These are phyloP conservation scores for Hypoxylon sp. DNA, from an alignment of 2,329 filamentous ascomycete species.

Conservation along the genomic window DNA sequence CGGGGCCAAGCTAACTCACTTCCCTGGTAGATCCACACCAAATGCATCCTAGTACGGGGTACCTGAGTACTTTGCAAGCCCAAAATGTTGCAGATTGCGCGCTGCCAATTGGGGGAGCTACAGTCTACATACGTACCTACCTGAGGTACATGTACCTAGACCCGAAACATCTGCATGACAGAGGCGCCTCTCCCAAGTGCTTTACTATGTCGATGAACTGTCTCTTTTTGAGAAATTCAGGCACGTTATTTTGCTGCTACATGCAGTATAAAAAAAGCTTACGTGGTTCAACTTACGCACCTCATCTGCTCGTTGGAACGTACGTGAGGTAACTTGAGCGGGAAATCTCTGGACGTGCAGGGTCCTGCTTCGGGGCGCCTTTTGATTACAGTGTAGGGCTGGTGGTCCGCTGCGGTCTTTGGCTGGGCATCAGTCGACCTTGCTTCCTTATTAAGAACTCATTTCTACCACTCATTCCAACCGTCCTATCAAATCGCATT, in stretches of 20 bases:
- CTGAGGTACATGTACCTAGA: slow-evolving; percentile 18
- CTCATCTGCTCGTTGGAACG: slow-evolving; percentile 20
- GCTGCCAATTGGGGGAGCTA: slow-evolving; percentile 36
- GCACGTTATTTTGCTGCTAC: neutral
- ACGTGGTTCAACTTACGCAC: slow-evolving; percentile 17
- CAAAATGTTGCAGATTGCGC: slow-evolving; percentile 38
- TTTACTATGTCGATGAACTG: neutral
- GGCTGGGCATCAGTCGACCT: slow-evolving; percentile 40
- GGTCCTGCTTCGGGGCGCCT: slow-evolving; percentile 41
- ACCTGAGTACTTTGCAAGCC: slow-evolving; percentile 19
- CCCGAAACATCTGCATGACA: slow-evolving; percentile 14
- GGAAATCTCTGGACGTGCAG: slow-evolving; percentile 36
- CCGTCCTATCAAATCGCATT: slow-evolving; percentile 29
- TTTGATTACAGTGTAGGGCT: slow-evolving; percentile 43
- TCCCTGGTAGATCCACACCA: slow-evolving; percentile 42
- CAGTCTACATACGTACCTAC: slow-evolving; percentile 18
- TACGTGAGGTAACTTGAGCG: slow-evolving; percentile 21
- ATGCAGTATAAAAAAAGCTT: slow-evolving; percentile 1
- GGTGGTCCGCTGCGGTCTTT: slow-evolving; percentile 39
- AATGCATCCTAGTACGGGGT: slow-evolving; percentile 40
- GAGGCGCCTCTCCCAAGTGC: neutral
- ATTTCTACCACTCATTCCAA: slow-evolving; percentile 16
- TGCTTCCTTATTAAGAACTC: slow-evolving; percentile 15
- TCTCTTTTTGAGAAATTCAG: neutral
- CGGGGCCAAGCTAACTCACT: slow-evolving; percentile 44